These are phyloP conservation scores for Beauveria asiatica DNA, from an alignment of 2,329 filamentous ascomycete genomes.

Conservation along the genomic window DNA sequence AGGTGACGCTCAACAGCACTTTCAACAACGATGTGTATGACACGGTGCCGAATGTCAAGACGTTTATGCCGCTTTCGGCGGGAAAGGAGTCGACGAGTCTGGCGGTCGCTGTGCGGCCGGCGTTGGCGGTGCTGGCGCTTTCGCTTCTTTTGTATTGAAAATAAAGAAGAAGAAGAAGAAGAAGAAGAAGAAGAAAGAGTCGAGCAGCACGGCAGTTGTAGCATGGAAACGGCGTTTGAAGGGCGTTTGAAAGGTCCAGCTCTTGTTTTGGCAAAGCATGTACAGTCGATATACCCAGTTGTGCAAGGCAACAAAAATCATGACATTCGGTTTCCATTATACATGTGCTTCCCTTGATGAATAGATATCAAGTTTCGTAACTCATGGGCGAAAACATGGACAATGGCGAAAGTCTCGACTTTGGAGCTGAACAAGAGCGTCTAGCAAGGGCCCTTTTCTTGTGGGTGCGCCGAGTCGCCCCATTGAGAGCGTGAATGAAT, in stretches of 20 bases:
- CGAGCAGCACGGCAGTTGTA: background rate
- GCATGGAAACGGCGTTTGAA: background rate
- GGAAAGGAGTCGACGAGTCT: background rate
- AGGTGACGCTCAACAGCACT: slow-evolving; percentile 44
- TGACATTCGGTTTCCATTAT: background rate
- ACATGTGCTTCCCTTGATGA: too few relatives aligned
- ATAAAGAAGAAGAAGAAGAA: too few relatives aligned
- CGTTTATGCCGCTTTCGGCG: background rate
- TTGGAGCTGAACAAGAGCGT: background rate
- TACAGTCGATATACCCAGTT: background rate
- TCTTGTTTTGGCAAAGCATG: background rate
- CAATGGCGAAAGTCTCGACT: too few relatives aligned
- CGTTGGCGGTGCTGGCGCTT: background rate
- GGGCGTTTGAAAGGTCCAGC: background rate
- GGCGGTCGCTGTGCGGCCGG: background rate
- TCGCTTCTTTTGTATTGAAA: background rate
- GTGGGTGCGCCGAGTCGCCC: background rate
- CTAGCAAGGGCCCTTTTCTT: background rate
- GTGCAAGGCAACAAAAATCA: background rate
- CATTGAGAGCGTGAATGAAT: background rate
- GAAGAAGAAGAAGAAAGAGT: too few relatives aligned
- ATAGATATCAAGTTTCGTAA: too few relatives aligned
- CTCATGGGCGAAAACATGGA: too few relatives aligned
- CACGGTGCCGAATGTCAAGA: slow-evolving; percentile 22
- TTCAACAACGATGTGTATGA: slow-evolving; percentile 45